A percentile compares a stretch with the other conserved stretches of the same genome.
These are phyloP conservation scores for Hericium erinaceus DNA, from an alignment of 768 basidiomycete species.

Conservation along the genomic window DNA sequence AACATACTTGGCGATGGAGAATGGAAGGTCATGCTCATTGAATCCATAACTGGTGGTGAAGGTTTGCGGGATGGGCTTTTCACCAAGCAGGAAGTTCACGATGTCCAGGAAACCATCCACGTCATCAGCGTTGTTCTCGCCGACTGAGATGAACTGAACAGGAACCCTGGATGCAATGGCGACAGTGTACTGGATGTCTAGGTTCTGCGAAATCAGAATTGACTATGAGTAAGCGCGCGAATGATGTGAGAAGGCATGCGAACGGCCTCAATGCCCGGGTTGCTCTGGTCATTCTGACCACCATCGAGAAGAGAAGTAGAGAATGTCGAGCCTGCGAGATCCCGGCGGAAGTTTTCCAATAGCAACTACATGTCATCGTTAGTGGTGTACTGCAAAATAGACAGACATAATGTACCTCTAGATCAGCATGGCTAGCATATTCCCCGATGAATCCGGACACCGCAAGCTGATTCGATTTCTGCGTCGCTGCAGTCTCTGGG, in stretches of 20 bases:
- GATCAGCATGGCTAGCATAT: conserved; percentile 13
- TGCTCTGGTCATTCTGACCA: conserved; percentile 8
- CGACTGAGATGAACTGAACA: conserved; percentile 17
- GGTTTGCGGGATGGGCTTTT: conserved; percentile 11
- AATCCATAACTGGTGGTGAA: conserved; percentile 14
- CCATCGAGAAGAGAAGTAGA: conserved; percentile 10
- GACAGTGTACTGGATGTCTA: conserved; percentile 29
- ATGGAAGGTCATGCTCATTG: conserved; percentile 5
- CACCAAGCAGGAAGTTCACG: background rate
- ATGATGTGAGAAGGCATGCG: background rate
- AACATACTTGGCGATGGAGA: background rate
- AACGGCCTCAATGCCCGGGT: conserved; percentile 13
- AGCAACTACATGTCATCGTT: too few relatives aligned
- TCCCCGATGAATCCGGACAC: conserved; percentile 13
- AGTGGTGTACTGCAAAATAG: too few relatives aligned
- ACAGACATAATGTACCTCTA: background rate
- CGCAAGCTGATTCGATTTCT: conserved; percentile 8
- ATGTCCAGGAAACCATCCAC: conserved; percentile 1
- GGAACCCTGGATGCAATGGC: conserved; percentile 21
- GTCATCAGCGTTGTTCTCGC: conserved; percentile 10
- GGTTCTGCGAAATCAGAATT: conserved; percentile 13
- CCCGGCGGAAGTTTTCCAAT: too few relatives aligned
- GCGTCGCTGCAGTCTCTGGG: conserved; percentile 7
- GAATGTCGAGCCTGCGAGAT: conserved; percentile 2
- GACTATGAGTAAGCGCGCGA: background rate